Base-by-base conservation (phyloP, 495 filamentous ascomycete species). In the Cairneyella variabilis region DNA sequence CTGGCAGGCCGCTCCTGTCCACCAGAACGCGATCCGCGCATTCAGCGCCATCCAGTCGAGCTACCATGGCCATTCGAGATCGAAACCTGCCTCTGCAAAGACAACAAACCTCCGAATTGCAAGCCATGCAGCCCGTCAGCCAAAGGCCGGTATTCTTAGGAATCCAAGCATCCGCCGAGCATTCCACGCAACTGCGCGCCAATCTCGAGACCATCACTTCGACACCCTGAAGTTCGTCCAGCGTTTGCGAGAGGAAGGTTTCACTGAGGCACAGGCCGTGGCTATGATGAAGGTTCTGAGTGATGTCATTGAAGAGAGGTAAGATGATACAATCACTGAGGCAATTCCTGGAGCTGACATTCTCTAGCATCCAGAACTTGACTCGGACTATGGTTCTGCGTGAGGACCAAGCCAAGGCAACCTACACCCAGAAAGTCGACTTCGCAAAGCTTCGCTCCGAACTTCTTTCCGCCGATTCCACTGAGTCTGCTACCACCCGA, bases 381-480 rank as follows among this genome's bases (percentile, higher is more conserved):
- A 97, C 95, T 0, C 86, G 93, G 51, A 97, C 93, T 10, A 97
- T 99, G 95, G 95, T 99, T 2, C 78, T 95, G n/a, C 88, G 89
- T 63, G 95, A 97, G 71, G 95, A 90, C 56, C 83, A 86, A 37
- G 86, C 86, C 55, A 84, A 84, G 54, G 85, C 89, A 5, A 95
- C 90, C 2, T 99, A 99, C 71, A 96, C 91, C 0, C 95, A 97
- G 65, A 97, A 97, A 70, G 95, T 99, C 51, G 93, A 99, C 72
- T 97, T 99, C 62, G 90, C 93, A n/a, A 96, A 97, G 75, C 83
- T 97, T 17, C 90, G 93, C 65, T 92, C 89, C 22, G 93, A 99
- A 69, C 82, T 99, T 2, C 81, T 95, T 0, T 88, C 88, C 9
- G 82, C 90, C 3, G 95, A 99, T 70, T 90, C 86, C 38, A 91